Base-by-base conservation (phyloP, 2,329 filamentous ascomycete genomes). In the Trichoderma oligosporum region DNA sequence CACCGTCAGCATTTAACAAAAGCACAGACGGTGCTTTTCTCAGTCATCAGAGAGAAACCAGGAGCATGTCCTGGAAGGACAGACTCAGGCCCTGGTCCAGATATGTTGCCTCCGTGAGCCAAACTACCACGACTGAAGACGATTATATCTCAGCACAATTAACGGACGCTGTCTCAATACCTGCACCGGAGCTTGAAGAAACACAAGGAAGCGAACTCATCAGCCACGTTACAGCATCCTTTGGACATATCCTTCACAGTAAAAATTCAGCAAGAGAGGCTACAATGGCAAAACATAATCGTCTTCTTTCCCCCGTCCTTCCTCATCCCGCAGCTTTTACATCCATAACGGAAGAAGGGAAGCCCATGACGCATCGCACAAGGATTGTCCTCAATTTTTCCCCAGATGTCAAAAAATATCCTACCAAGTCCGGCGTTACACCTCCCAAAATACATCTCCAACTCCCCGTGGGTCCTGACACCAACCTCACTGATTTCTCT, bases 241-340 rank as follows among this genome's bases (percentile, higher is more conserved):
- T 84, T 62, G 82, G 82, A 16, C 76, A 80, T 53, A 61, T 83
- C 31, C 72, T 84, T 0, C 76, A 78, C 59, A 47, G 54, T 5
- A 51, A 62, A 20, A 64, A 68, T 33, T 47, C 57, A 20, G 20
- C 22, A 7, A 41, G 44, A 18, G 22, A n/a, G 14, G 33, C 47
- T 29, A 56, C 41, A 16, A 59, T 58, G 48, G 39, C 39, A 9
- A 60, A 62, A 14, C 46, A 35, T 12, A 62, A 62, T 4, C 75
- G 74, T 45, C 69, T 77, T 44, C 73, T 84, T 33, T 68, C 71
- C 1, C 76, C 81, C 2, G 56, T 73, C 4, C 66, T 76, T 0
- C 80, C 81, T 0, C 78, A 82, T 45, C 73, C 82, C 6, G 67
- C 73, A 16, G 68, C 72, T 12, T 70, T 84, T 14, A 67, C 73